phyloP scores from a whole-genome alignment of 2,329 filamentous ascomycete species.

The Ilyonectria mors-panacis region DNA sequence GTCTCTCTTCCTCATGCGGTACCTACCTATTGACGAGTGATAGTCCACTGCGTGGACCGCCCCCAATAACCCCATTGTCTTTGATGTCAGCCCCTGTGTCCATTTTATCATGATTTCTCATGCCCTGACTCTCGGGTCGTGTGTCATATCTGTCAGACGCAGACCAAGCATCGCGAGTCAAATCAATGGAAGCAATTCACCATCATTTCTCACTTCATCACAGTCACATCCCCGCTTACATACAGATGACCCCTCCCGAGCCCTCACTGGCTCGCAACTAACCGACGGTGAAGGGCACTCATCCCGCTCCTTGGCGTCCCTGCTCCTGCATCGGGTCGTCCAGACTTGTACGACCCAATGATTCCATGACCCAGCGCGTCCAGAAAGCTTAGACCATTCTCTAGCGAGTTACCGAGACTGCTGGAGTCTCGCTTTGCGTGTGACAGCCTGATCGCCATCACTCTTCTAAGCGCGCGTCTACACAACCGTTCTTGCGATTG shows the following conservation, averaged over 20 bases:
- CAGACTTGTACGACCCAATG: background rate
- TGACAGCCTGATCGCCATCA: constrained; percentile 21
- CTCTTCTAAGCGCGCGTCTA: constrained; percentile 51
- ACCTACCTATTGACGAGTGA: background rate
- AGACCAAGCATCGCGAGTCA: constrained; percentile 6
- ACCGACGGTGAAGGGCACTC: constrained; percentile 3
- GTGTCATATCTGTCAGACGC: constrained; percentile 23
- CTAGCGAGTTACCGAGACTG: constrained; percentile 5
- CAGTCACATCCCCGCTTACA: constrained; percentile 32
- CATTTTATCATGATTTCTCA: background rate
- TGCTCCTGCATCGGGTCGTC: constrained; percentile 2
- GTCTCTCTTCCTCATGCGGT: background rate
- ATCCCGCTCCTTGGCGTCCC: constrained; percentile 19
- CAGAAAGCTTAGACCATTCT: background rate
- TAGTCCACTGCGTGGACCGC: background rate
- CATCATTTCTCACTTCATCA: constrained; percentile 20
- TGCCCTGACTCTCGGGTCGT: constrained; percentile 2
- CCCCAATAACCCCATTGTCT: background rate
- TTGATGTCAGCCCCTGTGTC: constrained; percentile 2
- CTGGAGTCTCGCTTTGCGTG: background rate
- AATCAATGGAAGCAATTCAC: constrained; percentile 14
- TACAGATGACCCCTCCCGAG: constrained; percentile 3
- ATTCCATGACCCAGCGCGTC: background rate
- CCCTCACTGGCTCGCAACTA: constrained; percentile 19
- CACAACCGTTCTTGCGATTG: constrained; percentile 22